Base-by-base conservation (phyloP, 768 basidiomycete species). In the Termitomyces sp. region DNA sequence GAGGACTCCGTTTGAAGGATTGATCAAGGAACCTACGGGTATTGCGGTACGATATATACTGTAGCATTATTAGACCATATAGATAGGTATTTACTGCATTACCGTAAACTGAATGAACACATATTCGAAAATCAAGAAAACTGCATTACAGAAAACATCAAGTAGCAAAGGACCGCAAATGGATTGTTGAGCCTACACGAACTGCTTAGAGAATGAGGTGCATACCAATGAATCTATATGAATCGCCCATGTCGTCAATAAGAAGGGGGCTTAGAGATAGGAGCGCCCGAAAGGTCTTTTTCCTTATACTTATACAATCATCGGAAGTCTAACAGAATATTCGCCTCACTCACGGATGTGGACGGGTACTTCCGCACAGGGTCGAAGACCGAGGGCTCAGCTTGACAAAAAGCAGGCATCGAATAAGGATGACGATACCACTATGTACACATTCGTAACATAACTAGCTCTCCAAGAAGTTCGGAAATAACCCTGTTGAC, bases 31-130 rank as follows among this genome's bases (percentile, higher is more conserved):
- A 67, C 72, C 64, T 70, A 79, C 68, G 73, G 71, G 61, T 72
- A 71, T 36, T 66, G 60, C 64, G 73, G 70, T 60, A 77, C 61
- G n/a, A 71, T 66, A 62, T 69, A 72, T 61, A 79, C 53, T 71
- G 69, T 31, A 68, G 64, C 49, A 68, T 67, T 20, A 70, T 67
- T 32, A 70, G 43, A 11, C 72, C 72, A 48, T 64, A 69, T 14
- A 67, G 40, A 59, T 73, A 72, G 17, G 68, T 70, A 47, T 72
- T 71, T 25, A 72, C 71, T 72, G 57, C 4, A 29, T 15, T 49
- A 9, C 6, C 11, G 46, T 8, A 50, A 50, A 7, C 3, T 55
- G 10, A 25, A 49, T 48, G 40, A 53, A 14, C 46, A 31, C 48
- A 40, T 37, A 20, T 20, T 14, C 0, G 38, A 43, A 20, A 31